Base-by-base conservation (phyloP, 257 asterid genomes). In the Petrea volubilis region DNA sequence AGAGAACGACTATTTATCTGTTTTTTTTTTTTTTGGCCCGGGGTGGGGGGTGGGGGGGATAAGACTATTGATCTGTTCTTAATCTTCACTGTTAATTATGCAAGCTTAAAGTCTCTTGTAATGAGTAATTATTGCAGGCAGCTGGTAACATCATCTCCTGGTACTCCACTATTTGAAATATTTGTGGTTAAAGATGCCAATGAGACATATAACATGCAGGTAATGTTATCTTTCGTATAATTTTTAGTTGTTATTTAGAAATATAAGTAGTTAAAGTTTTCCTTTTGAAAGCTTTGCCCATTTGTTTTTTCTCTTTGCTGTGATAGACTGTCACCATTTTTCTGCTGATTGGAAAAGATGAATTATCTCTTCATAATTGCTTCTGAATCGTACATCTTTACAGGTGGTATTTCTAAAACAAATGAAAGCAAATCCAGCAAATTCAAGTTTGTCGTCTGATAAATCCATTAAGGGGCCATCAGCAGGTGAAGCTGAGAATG, bases 161-260 rank as follows among this genome's bases (percentile, higher is more conserved):
- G 99, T 71, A 88, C 96, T 77, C 97, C 98, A 20, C 87, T 94
- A 7, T 94, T 91, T 65, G 99, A 94, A 81, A 85, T 94, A 36
- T 94, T 85, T 66, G 98, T 94, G 64, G 93, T 90, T 69, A 90
- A 88, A 83, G 96, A 91, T 74, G 91, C 73, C 61, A 77, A 86
- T 66, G 82, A 77, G 71, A 58, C 78, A 56, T 92, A 86, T 83
- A 81, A 78, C 75, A 75, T 91, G 91, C 97, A 94, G 99, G 99
- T 94, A 67, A 71, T 57, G 47, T 73, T 58, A 61, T 34, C 28
- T 51, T 57, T 72, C 2, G 11, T 51, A 28, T 38, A n/a, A 29
- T 11, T 41, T 17, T 43, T 28, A 25, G 14, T 24, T 67, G 18
- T 49, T 60, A 63, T 38, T 8, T 46, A 21, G 44, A 38, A n/a